Evolutionary conservation across 2,329 filamentous ascomycete species (phyloP).

Genomic region (Botrytis hyacinthi): DNA sequence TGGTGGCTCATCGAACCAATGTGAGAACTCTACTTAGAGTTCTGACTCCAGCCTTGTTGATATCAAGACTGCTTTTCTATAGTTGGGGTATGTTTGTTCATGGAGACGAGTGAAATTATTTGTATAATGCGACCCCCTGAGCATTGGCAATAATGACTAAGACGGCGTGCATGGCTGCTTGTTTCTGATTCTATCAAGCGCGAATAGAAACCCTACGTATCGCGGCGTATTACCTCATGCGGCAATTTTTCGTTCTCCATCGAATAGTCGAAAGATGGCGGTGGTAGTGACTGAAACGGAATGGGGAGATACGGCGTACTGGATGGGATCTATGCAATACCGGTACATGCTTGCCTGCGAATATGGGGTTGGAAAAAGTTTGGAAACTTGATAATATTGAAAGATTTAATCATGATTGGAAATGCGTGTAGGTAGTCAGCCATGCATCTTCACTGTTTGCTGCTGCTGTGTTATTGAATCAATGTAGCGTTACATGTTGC

Average conservation of each 20-base stretch:
- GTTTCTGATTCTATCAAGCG: background rate
- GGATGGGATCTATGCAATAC: background rate
- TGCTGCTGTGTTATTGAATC: background rate
- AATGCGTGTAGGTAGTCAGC: background rate
- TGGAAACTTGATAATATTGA: background rate
- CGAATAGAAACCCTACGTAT: background rate
- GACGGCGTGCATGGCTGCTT: constrained; percentile 1
- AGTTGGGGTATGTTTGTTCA: background rate
- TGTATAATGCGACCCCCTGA: background rate
- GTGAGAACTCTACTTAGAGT: constrained; percentile 14
- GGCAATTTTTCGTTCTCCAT: background rate
- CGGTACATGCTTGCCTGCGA: background rate
- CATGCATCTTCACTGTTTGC: background rate
- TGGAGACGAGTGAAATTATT: background rate
- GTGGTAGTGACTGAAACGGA: background rate
- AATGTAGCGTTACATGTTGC: background rate
- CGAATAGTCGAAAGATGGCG: background rate
- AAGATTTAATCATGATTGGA: background rate
- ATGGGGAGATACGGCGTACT: background rate
- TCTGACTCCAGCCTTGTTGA: background rate
- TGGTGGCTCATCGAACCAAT: constrained; percentile 14
- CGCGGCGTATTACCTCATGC: background rate
- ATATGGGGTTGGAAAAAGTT: background rate
- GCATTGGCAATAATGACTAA: background rate
- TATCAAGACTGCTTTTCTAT: background rate